Base-by-base conservation (phyloP, 164 flowering plant genomes). In the Berberis vulgaris region DNA sequence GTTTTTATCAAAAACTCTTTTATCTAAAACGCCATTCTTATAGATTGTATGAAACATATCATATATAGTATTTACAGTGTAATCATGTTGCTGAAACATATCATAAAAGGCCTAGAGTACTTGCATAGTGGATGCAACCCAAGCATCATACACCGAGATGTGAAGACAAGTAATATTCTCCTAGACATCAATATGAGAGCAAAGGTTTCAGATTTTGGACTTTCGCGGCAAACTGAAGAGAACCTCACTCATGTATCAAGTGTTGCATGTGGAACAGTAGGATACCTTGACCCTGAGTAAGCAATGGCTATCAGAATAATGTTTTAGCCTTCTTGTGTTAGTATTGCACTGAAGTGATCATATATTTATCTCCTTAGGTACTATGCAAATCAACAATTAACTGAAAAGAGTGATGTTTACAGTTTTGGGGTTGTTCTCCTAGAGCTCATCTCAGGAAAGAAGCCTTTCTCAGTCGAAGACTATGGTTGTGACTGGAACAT, bases 221-320 rank as follows among this genome's bases (percentile, higher is more conserved):
- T 93, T 7, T 93, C 98, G 50, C 89, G 87, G 74, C 90, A 84
- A 78, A 79, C 94, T 46, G 97, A 90, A 66, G 98, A 93, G 72
- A 94, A 86, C 72, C 77, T 83, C 54, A 86, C 96, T n/a, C 97
- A 93, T 43, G 64, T 88, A 76, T 93, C 98, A 73, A 93, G 98
- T 64, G 85, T 83, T 64, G 92, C 96, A 38, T 73, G 84, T 65
- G 98, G 98, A 78, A 89, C 97, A 49, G 86, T 93, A 3, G 97
- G 98, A 59, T 93, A 93, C 74, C 84, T 89, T 57, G 98, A 93
- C 69, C 98, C 98, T n/a, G 96, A 86, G 98, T 93, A 86, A 78
- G 86, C 39, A 52, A 53, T 26, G 5, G 43, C 43, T 49, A 59
- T 8, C 40, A 54, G 7, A 47, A 47, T 11, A 50, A 56, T 42